Evolutionary conservation across 208 protist species (phyloP).

Genomic region (Endotrypanum monterogeii): DNA sequence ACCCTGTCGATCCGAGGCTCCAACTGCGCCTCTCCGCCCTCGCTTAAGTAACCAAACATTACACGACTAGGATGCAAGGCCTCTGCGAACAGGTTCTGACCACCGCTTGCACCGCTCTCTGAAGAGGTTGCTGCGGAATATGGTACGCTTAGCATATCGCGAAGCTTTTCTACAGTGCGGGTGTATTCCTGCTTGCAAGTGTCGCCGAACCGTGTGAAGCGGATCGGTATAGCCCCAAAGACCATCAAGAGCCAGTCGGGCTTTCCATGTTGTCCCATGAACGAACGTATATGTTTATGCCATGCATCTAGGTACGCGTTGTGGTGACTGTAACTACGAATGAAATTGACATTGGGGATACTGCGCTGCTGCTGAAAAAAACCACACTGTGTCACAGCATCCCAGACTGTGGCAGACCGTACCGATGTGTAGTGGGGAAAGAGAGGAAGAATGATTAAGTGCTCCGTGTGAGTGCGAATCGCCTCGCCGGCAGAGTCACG

Average conservation of each 20-base stretch:
- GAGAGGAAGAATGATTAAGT: constrained; percentile 45
- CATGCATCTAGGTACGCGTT: constrained; percentile 37
- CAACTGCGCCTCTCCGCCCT: constrained; percentile 22
- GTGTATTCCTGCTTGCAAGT: constrained; percentile 38
- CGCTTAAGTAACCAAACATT: constrained; percentile 17
- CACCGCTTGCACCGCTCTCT: not conserved
- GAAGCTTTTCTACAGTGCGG: constrained; percentile 36
- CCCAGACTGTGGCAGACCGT: constrained; percentile 33
- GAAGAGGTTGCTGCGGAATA: not conserved
- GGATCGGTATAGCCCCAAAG: constrained; percentile 31
- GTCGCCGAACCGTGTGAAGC: constrained; percentile 26
- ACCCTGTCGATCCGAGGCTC: constrained; percentile 35
- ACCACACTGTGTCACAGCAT: constrained; percentile 32
- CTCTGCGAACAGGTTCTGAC: constrained; percentile 2
- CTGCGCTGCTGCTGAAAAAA: constrained; percentile 34
- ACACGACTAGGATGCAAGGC: constrained; percentile 11
- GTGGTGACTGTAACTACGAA: constrained; percentile 44
- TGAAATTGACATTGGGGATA: constrained; percentile 48
- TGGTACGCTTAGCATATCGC: constrained; percentile 13
- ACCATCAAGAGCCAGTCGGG: constrained; percentile 43
- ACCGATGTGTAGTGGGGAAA: constrained; percentile 59
- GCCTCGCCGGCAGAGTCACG: constrained; percentile 21
- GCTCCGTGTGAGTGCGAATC: constrained; percentile 28
- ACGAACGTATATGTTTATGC: constrained; percentile 24
- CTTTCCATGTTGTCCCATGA: constrained; percentile 30